Evolutionary conservation across 176 grass and related monocot species (phyloP), one percentile per base, ranked within the genome.

Genomic region (Cenchrus fungigraminus): DNA sequence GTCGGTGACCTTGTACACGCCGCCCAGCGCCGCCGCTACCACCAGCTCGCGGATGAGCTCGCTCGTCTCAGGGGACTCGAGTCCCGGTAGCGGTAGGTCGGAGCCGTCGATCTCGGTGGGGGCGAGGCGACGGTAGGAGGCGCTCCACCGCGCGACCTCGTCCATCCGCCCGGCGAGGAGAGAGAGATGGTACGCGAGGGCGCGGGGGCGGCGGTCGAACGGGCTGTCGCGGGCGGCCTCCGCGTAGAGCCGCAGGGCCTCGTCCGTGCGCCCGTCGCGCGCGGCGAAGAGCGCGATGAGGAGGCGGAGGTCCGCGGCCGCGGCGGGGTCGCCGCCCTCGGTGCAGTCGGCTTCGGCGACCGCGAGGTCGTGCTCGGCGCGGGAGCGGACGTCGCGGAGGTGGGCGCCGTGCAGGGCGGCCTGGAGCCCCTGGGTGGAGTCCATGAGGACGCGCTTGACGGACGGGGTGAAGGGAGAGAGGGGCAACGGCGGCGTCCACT

Each of bases 311-410:
- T 45, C 44, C 44, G 50, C 6, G 63, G 83, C 73, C 15, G 37
- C 83, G 15, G n/a, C 14, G 3, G 51, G 47, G 83, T 77, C 51
- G 14, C 63, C n/a, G 9, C 44, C 43, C n/a, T 28, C 50, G 47
- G 3, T 34, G 34, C 34, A 3, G 34, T 34, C 34, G 34, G 3
- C 7, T 3, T 50, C 63, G 2, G 12, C 10, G 10, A 10, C n/a
- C 9, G 12, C 13, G 61, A 85, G 73, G 51, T 85, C 73, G 6
- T 5, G 34, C 83, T 85, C 62, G 53, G 83, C 83, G 16, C 43
- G 65, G 22, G 65, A 53, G 25, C 65, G 83, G 52, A 78, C 65
- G 25, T 71, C 53, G 54, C 42, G 42, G 65, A 85, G 83, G 74
- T 71, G 74, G 25, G 65, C 40, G 19, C 82, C 47, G 47, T 55